phyloP scores from a whole-genome alignment of 2,329 filamentous ascomycete species.

The Nothophoma quercina region DNA sequence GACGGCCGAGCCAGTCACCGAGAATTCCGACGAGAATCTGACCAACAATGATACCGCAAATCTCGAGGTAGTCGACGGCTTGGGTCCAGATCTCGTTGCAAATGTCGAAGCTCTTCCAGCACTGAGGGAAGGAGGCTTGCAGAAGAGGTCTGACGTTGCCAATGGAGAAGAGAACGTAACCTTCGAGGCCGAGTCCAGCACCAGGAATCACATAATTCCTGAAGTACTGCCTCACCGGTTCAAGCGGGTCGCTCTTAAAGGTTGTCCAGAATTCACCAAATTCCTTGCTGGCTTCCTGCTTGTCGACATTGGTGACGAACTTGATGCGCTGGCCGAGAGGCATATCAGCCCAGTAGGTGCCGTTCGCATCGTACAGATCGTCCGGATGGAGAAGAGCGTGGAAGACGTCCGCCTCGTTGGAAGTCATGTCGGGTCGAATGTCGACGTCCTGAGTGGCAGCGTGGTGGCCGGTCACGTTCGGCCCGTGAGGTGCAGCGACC shows the following conservation, averaged over 20 bases:
- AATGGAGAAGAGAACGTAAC: conserved; percentile 96
- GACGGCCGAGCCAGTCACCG: conserved; percentile 83
- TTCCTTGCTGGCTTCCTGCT: conserved; percentile 73
- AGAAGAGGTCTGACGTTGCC: conserved; percentile 90
- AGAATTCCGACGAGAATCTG: conserved; percentile 86
- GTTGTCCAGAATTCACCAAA: conserved; percentile 72
- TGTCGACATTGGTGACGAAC: conserved; percentile 80
- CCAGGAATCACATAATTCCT: conserved; percentile 91
- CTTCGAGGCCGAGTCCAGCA: conserved; percentile 90
- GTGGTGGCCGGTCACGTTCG: conserved; percentile 55
- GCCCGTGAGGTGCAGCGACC: conserved; percentile 57
- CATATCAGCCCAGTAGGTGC: conserved; percentile 93
- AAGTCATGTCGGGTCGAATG: conserved; percentile 59
- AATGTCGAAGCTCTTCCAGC: conserved; percentile 72
- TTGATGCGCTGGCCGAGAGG: conserved; percentile 71
- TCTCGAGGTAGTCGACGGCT: conserved; percentile 89
- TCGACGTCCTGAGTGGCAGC: conserved; percentile 51
- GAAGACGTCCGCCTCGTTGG: conserved; percentile 71
- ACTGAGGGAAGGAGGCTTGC: conserved; percentile 74
- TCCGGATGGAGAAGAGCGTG: conserved; percentile 83
- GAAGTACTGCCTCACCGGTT: conserved; percentile 85
- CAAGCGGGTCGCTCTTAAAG: conserved; percentile 86
- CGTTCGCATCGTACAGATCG: conserved; percentile 83
- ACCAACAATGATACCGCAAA: conserved; percentile 89
- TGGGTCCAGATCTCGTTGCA: conserved; percentile 84